Evolutionary conservation across 495 filamentous ascomycete species (phyloP).

Genomic region (Letharia lupina): DNA sequence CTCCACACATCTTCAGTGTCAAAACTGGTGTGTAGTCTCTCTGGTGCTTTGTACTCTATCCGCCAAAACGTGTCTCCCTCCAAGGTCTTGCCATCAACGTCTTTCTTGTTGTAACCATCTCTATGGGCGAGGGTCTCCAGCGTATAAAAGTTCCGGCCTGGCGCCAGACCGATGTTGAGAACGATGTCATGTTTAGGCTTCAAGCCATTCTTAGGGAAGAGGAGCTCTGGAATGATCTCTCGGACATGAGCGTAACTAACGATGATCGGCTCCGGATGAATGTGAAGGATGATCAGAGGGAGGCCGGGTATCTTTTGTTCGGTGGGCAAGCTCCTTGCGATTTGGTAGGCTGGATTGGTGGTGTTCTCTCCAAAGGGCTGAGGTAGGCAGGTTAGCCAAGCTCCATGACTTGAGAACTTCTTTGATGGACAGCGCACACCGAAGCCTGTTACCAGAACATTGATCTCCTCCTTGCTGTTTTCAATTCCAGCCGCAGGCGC

Average conservation of each 20-base stretch:
- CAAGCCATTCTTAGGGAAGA: conserved; percentile 22
- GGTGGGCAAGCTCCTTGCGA: conserved; percentile 43
- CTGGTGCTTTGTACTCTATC: conserved; percentile 34
- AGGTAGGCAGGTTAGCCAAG: conserved; percentile 13
- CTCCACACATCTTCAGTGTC: conserved; percentile 46
- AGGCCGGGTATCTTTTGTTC: conserved; percentile 30
- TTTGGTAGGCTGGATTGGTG: conserved; percentile 66
- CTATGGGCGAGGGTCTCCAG: conserved; percentile 64
- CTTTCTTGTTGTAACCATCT: conserved; percentile 63
- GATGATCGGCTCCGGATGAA: conserved; percentile 56
- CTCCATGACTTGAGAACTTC: conserved; percentile 9
- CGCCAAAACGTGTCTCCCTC: conserved; percentile 43
- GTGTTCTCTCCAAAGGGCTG: conserved; percentile 61
- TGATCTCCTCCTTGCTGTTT: conserved; percentile 42
- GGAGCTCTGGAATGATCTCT: conserved; percentile 49
- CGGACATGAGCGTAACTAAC: conserved; percentile 63
- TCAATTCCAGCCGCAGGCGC: conserved; percentile 1
- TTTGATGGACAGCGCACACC: conserved; percentile 44
- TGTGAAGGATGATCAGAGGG: conserved; percentile 54
- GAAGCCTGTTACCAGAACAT: conserved; percentile 65
- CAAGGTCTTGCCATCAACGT: conserved; percentile 54
- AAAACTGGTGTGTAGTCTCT: conserved; percentile 38
- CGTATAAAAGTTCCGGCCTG: conserved; percentile 56
- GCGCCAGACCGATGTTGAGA: conserved; percentile 76
- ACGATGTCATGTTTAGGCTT: conserved; percentile 51